Conservation (phyloP, 2,329 filamentous ascomycete species). For the Fusarium sp. region DNA sequence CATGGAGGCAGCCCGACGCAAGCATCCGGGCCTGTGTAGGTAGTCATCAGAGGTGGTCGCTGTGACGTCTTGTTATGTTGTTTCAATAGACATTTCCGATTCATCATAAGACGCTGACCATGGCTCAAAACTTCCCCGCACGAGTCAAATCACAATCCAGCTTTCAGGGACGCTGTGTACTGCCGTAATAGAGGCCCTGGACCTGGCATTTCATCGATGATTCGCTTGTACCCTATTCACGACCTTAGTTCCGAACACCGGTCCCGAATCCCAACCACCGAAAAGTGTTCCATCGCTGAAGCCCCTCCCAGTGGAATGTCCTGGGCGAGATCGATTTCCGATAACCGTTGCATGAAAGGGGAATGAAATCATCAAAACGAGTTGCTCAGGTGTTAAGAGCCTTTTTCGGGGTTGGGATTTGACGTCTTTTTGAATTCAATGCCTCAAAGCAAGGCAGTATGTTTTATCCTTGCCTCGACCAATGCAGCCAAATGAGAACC, state of each 20-base stretch:
- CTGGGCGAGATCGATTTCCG: conserved; percentile 44
- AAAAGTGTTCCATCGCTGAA: conserved; percentile 45
- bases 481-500: conserved; percentile 72
- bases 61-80: conserved; percentile 35
- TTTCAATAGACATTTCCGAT: conserved; percentile 48
- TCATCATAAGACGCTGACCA: conserved; percentile 48
- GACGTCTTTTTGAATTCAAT: conserved; percentile 66
- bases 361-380: conserved; percentile 42
- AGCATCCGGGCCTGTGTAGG: conserved; percentile 10
- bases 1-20: conserved; percentile 18
- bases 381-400: conserved; percentile 42
- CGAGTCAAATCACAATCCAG: conserved; percentile 49
- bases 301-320: conserved; percentile 41
- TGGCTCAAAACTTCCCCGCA: conserved; percentile 48
- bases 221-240: conserved; percentile 48
- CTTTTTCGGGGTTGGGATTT: conserved; percentile 52
- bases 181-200: conserved; percentile 48
- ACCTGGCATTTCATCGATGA: conserved; percentile 48
- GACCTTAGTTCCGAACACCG: conserved; percentile 34
- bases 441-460: conserved; percentile 65
- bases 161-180: conserved; percentile 43
- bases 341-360: conserved; percentile 41
- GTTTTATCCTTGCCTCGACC: conserved; percentile 69
- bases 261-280: conserved; percentile 43
- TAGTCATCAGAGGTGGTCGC: conserved; percentile 18